Evolutionary conservation across 352 stramenopile genomes (phyloP).

Genomic region (Pythium sp.): DNA sequence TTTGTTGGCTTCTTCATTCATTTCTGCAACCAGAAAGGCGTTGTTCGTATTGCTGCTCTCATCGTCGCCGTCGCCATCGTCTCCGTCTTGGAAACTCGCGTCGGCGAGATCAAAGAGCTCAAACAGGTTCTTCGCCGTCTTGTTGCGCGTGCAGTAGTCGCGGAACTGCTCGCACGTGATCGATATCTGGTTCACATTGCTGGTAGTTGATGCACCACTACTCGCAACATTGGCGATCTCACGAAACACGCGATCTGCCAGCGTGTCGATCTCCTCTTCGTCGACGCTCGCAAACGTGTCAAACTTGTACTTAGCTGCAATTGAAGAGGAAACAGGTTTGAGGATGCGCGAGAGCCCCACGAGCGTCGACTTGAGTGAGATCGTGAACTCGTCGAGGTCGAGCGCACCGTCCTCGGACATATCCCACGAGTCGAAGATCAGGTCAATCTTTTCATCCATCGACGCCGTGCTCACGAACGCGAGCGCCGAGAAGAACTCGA

Average conservation of each 20-base stretch:
- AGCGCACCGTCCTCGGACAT: conserved; percentile 81
- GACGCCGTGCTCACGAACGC: conserved; percentile 57
- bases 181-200: conserved; percentile 28
- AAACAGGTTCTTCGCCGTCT: conserved; percentile 51
- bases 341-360: conserved; percentile 67
- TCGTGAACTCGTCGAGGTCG: conserved; percentile 83
- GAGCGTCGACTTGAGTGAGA: conserved; percentile 85
- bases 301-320: conserved; percentile 5
- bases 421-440: conserved; percentile 86
- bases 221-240: conserved; percentile 49
- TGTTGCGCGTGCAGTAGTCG: conserved; percentile 68
- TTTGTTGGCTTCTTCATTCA: conserved; percentile 13
- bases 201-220: conserved; percentile 1
- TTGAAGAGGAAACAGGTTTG: conserved; percentile 17
- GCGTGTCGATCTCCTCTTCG: conserved; percentile 62
- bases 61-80: conserved; percentile 12
- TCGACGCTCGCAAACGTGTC: conserved; percentile 22
- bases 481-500: conserved; percentile 78
- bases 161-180: conserved; percentile 82
- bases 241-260: conserved; percentile 64
- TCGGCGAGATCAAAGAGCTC: conserved; percentile 58
- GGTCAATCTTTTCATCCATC: conserved; percentile 77
- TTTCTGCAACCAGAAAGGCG: background rate
- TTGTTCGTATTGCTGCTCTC: background rate
- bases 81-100: conserved; percentile 14